Percentiles rank a stretch among this genome's conserved stretches.
These are phyloP conservation scores for Monosporozyma servazzii DNA, from an alignment of 805 yeast species.

Conservation along the genomic window DNA sequence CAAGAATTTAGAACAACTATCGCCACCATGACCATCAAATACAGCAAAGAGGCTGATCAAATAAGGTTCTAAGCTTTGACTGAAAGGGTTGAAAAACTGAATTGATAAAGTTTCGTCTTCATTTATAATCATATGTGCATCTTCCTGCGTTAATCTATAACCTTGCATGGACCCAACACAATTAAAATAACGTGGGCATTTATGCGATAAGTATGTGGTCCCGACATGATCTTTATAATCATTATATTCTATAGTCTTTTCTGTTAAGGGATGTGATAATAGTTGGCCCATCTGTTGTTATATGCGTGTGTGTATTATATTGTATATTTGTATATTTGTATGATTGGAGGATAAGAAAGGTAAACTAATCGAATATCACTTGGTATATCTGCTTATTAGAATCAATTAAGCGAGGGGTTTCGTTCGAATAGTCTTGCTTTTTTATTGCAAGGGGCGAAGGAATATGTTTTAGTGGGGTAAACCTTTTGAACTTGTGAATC, in stretches of 20 bases:
- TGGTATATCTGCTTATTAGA: neutral
- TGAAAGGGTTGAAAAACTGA: constrained; percentile 23
- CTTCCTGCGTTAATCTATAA: constrained; percentile 65
- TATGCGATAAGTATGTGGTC: constrained; percentile 5
- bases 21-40: constrained; percentile 80
- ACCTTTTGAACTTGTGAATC: too few relatives aligned
- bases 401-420: too few relatives aligned
- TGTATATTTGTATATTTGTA: too few relatives aligned
- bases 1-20: constrained; percentile 46
- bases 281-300: constrained; percentile 62
- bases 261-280: constrained; percentile 65
- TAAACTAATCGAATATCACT: neutral
- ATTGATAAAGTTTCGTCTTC: constrained; percentile 34
- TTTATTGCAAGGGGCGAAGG: too few relatives aligned
- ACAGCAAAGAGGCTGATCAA: constrained; percentile 49
- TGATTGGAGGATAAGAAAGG: too few relatives aligned
- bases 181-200: constrained; percentile 38
- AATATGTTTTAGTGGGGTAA: too few relatives aligned
- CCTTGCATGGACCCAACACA: constrained; percentile 74
- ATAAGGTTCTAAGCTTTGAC: constrained; percentile 18
- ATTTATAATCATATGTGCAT: constrained; percentile 51
- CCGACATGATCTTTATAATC: constrained; percentile 24
- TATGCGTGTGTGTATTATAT: neutral
- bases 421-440: too few relatives aligned
- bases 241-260: constrained; percentile 45